phyloP scores from a whole-genome alignment of 1,284 basidiomycete species.

The Butyriboletus appendiculatus region DNA sequence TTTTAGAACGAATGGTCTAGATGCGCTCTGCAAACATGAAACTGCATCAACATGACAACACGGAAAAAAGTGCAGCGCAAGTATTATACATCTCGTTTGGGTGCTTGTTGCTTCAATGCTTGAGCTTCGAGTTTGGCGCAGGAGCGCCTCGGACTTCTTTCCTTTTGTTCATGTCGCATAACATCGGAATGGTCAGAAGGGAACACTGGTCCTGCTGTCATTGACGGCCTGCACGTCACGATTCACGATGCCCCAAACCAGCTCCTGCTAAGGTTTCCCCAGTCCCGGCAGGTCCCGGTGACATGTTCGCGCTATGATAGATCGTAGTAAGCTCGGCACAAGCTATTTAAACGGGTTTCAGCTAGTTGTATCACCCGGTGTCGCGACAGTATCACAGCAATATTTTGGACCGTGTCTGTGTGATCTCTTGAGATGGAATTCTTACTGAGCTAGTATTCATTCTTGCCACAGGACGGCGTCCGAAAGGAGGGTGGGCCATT shows the following conservation, averaged over 20 bases:
- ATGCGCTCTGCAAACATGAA: constrained; percentile 2
- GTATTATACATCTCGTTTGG: neutral
- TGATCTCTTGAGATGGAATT: no score
- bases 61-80: neutral
- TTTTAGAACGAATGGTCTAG: neutral
- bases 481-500: neutral
- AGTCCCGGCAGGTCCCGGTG: no score
- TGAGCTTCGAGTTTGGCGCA: neutral
- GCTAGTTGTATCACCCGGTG: no score
- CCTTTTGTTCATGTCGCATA: neutral
- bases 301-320: no score
- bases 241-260: no score
- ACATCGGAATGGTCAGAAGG: neutral
- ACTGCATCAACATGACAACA: constrained; percentile 9
- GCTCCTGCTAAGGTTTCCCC: no score
- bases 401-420: no score
- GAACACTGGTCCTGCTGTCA: neutral
- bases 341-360: no score
- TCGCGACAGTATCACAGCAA: no score
- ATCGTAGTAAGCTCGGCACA: no score
- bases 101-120: neutral
- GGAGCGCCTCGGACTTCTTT: neutral
- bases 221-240: neutral
- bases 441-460: neutral
- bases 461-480: neutral